A percentile compares a stretch with the other conserved stretches of the same genome.
Conservation (phyloP, 108 stramenopile genomes). For the Thalassiosira profunda region DNA sequence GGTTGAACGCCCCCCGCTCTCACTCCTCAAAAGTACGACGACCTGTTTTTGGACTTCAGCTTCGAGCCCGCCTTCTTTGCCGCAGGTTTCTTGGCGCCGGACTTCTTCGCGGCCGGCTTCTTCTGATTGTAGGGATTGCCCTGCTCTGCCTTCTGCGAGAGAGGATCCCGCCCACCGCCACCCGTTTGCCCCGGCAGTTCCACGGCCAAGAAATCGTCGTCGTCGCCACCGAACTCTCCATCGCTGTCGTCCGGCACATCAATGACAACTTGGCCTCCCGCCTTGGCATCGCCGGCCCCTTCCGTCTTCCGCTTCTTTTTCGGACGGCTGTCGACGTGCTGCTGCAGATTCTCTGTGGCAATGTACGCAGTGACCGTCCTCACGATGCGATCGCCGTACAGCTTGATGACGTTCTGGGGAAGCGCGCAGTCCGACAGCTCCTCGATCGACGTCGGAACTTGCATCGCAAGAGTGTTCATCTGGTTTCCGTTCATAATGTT, state of each 20-base stretch:
- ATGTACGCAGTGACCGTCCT: constrained; percentile 68
- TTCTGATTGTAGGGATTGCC: too few species aligned
- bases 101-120: too few species aligned
- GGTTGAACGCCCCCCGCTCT: too few species aligned
- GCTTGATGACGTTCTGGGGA: constrained; percentile 73
- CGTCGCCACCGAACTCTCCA: constrained; percentile 40
- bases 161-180: too few species aligned
- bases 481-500: constrained; percentile 74
- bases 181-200: constrained; percentile 6
- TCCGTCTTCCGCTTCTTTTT: constrained; percentile 34
- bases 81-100: too few species aligned
- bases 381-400: constrained; percentile 84
- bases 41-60: too few species aligned
- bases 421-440: constrained; percentile 74
- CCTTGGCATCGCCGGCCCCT: background rate
- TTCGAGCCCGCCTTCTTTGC: too few species aligned
- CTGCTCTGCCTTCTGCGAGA: too few species aligned
- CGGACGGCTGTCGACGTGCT: constrained; percentile 40
- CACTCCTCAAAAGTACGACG: too few species aligned
- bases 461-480: constrained; percentile 67
- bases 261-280: constrained; percentile 18
- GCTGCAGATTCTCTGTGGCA: constrained; percentile 58
- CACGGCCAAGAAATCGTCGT: constrained; percentile 28
- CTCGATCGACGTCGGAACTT: constrained; percentile 71
- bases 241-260: constrained; percentile 32